Evolutionary conservation across 2,329 filamentous ascomycete genomes (phyloP), one percentile per base, ranked within the genome.

Genomic region (Ophiostoma novo-ulmi): DNA sequence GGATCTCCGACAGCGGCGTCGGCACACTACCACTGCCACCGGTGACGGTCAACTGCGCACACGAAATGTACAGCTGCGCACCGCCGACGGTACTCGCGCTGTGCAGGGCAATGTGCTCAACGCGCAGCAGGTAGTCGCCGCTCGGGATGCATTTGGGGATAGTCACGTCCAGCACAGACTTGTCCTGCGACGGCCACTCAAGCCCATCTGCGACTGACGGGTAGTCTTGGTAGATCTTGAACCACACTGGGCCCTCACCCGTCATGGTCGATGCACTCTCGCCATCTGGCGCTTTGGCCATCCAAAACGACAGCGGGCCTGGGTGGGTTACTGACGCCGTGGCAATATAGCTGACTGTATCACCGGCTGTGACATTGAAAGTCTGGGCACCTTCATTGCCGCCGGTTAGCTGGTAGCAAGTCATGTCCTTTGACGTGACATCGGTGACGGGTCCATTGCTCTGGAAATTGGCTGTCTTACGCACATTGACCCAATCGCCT

Each of bases 41-140:
- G 0, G 76, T 73, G 39, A 78, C 76, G 36, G 68, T 73, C 64
- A 78, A 61, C 74, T 78, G 76, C 1, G 76, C 76, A 73, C 77
- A 78, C 31, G 75, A 72, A 65, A 79, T 74, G 73, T 78, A 79
- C 64, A 80, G 74, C 77, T 80, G 78, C 10, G 78, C 78, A 39
- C 78, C 78, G 64, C 77, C 76, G 11, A 76, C 75, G 38, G 41
- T 71, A 64, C 75, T 71, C 2, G 78, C 77, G 52, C 74, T 74
- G 73, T 80, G 79, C 44, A 80, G 75, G 5, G 74, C 79, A 26
- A 80, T 76, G 71, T 80, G 79, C 73, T 80, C 79, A 26, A 78
- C 76, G 26, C 79, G 77, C 22, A 80, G 74, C 44, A 80, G 77
- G 72, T 80, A 80, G 66, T 80, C 78, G 70, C 79, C 79, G 48